Base-by-base conservation (phyloP, 2,329 filamentous ascomycete genomes). In the Trichoderma afroharzianum region DNA sequence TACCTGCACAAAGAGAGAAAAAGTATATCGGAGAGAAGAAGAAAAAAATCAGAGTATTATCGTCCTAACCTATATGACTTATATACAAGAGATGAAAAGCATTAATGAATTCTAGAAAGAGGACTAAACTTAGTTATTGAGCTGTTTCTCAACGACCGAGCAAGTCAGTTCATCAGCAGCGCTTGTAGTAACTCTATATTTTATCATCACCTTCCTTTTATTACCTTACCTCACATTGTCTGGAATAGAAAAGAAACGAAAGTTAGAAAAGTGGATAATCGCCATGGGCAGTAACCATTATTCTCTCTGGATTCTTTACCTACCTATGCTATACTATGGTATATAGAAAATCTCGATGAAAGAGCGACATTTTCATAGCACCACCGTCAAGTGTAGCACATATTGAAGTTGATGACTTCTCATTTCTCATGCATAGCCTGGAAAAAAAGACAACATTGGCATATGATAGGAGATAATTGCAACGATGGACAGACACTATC, bases 121-220 rank as follows among this genome's bases (percentile, higher is more conserved):
- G 4, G 21, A 21, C 1, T 53, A 7, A 11, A 24, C 11, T 14
- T 14, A 7, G 0, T 53, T 24, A 6, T 14, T 53, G 47, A 24
- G 47, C 47, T 14, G 47, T 53, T 47, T 12, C 24, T 14, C 2
- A 50, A 24, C 21, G 5, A 12, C 3, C n/a, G n/a, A 50, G 9
- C 3, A 53, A 53, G 47, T 24, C n/a, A 24, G 2, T 53, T 21
- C 6, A 24, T 24, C 21, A 14, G 1, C 11, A 24, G 11, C 5
- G 21, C 21, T 24, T 11, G 47, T 2, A 24, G 11, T 50, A 3
- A 3, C 24, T 50, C 11, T 14, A 24, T 24, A 3, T 50, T 50
- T 1, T 21, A n/a, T n/a, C n/a, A 24, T 21, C 5, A 6, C n/a
- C 12, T 50, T 50, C 0, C 0, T n/a, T 0, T 21, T 6, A 24